Conservation (phyloP, 345 rosid genomes). For the Raphanus sativus region DNA sequence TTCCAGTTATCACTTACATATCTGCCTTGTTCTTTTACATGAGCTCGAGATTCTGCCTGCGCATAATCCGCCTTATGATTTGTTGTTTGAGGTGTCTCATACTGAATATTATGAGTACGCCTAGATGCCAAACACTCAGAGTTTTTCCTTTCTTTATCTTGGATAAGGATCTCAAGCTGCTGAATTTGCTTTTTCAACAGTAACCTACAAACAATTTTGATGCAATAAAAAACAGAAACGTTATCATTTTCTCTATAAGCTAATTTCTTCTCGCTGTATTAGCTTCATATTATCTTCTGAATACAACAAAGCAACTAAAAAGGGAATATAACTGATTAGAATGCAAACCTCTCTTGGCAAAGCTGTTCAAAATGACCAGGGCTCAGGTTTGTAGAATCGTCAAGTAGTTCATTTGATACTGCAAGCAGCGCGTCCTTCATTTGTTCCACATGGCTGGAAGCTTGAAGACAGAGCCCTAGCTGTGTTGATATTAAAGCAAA, state of each 20-base stretch:
- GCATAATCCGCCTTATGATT: constrained; percentile 43
- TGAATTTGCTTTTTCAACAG: constrained; percentile 79
- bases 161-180: constrained; percentile 63
- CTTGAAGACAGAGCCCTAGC: constrained; percentile 88
- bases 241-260: neutral
- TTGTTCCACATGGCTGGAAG: constrained; percentile 69
- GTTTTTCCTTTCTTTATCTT: constrained; percentile 58
- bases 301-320: neutral
- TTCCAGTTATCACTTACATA: constrained; percentile 51
- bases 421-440: constrained; percentile 83
- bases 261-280: constrained; percentile 15
- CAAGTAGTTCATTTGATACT: constrained; percentile 91
- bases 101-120: constrained; percentile 42
- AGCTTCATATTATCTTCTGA: neutral
- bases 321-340: neutral
- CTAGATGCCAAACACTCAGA: constrained; percentile 70
- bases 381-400: constrained; percentile 62
- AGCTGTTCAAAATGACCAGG: constrained; percentile 67
- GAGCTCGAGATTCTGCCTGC: constrained; percentile 48
- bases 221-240: constrained; percentile 17
- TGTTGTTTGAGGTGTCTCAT: constrained; percentile 69
- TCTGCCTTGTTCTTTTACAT: constrained; percentile 46
- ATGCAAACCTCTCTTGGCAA: constrained; percentile 77
- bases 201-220: constrained; percentile 46
- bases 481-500: constrained; percentile 46